phyloP scores from a whole-genome alignment of 2,329 filamentous ascomycete species.

The Ophiostoma quercus region DNA sequence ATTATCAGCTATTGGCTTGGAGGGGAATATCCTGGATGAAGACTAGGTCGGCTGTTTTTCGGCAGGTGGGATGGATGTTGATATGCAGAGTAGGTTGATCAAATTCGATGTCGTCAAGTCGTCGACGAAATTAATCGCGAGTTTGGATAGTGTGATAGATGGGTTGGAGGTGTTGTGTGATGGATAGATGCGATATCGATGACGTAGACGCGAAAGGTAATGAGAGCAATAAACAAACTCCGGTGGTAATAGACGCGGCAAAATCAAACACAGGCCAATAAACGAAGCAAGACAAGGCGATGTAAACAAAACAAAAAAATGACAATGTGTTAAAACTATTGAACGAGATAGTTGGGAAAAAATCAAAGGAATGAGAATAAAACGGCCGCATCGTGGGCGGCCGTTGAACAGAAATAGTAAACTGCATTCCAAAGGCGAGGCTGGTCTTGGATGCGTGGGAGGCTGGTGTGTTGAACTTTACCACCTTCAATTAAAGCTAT shows the following conservation, averaged over 20 bases:
- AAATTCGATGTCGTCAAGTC: not conserved
- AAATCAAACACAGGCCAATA: not conserved
- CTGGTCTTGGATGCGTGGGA: slow-evolving; percentile 18
- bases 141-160: not conserved
- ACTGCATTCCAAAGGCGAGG: slow-evolving; percentile 20
- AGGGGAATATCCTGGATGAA: not conserved
- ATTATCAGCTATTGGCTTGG: not conserved
- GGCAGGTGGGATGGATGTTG: not conserved
- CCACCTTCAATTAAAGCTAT: slow-evolving; percentile 2
- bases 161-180: not conserved
- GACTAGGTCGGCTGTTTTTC: not conserved
- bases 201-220: not conserved
- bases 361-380: not conserved
- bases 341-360: not conserved
- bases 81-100: not conserved
- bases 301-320: not conserved
- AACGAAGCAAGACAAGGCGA: not conserved
- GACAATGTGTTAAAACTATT: not conserved
- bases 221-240: not conserved
- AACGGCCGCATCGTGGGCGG: slow-evolving; percentile 17
- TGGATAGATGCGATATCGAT: not conserved
- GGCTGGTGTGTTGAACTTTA: slow-evolving; percentile 16
- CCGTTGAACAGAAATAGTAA: slow-evolving; percentile 21
- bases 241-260: not conserved
- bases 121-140: not conserved